Base-by-base conservation (phyloP, 352 stramenopile genomes). In the Phytophthora cactorum region DNA sequence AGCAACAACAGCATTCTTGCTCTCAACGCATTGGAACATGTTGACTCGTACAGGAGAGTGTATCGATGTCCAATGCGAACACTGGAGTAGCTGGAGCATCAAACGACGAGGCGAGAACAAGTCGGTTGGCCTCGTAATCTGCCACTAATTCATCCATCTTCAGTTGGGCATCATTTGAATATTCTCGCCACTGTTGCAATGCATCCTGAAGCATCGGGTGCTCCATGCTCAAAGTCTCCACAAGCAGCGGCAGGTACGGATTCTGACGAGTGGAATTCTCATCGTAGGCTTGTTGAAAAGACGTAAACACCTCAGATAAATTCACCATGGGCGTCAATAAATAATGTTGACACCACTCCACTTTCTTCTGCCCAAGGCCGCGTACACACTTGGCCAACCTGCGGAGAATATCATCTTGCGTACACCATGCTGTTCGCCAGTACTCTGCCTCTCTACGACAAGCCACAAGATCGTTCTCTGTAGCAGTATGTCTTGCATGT, bases 81-180 rank as follows among this genome's bases (percentile, higher is more conserved):
- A 29, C 12, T 47, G 39, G 25, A 32, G 49, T 52, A 22, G 52
- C 10, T 56, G 36, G 44, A 36, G 9, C 5, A 34, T 17, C 25
- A 68, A 25, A 53, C 9, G 54, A 52, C 7, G 66, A 52, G 4
- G 43, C 22, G 12, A 81, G 51, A 38, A 79, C 63, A 7, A 61
- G 39, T 52, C 56, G 43, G n/a, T 81, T 81, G 34, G 67, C 63
- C 38, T 77, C 70, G 41, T 81, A 81, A 45, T 81, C 74, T 49
- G 43, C 60, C 17, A 70, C 49, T 34, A 81, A 25, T 32, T 60
- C 39, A 43, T 70, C 41, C 39, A 77, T 59, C 34, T 75, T 65
- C n/a, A 50, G 17, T 44, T 77, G 43, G 43, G 62, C 32, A 28
- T 39, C 47, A 9, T 0, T 52, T 11, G 51, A 57, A 58, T 79